phyloP scores from a whole-genome alignment of 1,284 basidiomycete genomes.

The Apiotrichum veenhuisii region DNA sequence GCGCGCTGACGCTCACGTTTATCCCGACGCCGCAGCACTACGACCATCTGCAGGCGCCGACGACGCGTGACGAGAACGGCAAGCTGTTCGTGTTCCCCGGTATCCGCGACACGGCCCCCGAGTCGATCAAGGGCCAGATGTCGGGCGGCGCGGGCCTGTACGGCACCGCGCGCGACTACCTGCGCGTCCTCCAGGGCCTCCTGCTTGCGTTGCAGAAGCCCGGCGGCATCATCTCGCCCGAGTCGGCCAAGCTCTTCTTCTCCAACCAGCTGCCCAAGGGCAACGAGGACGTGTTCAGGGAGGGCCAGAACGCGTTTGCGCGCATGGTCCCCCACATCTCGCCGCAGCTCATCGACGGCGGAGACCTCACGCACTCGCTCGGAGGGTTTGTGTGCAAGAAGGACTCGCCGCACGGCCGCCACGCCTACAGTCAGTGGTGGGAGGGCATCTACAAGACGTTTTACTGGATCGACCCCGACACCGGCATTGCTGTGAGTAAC shows the following conservation, averaged over 20 bases:
- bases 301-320: slow-evolving; percentile 15
- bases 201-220: slow-evolving; percentile 11
- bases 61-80: background rate
- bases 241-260: slow-evolving; percentile 27
- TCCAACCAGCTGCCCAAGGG: slow-evolving; percentile 14
- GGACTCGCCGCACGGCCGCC: slow-evolving; percentile 23
- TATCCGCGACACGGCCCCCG: slow-evolving; percentile 3
- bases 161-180: slow-evolving; percentile 19
- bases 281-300: background rate
- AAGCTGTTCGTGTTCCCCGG: slow-evolving; percentile 3
- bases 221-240: slow-evolving; percentile 21
- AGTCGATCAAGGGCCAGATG: background rate
- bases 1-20: slow-evolving; percentile 30
- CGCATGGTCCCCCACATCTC: slow-evolving; percentile 9
- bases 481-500: slow-evolving; percentile 30
- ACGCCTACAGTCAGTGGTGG: slow-evolving; percentile 27
- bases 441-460: slow-evolving; percentile 31
- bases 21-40: slow-evolving; percentile 24
- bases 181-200: slow-evolving; percentile 19
- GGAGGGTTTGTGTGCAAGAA: slow-evolving; percentile 16
- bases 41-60: slow-evolving; percentile 7
- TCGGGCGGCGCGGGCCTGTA: slow-evolving; percentile 22
- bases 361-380: slow-evolving; percentile 8
- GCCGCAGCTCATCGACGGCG: background rate
- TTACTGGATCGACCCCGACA: slow-evolving; percentile 36